Percentiles rank a stretch among this genome's conserved stretches.
phyloP scores from a whole-genome alignment of 2,329 filamentous ascomycete genomes.

The Tolypocladium tundrense region DNA sequence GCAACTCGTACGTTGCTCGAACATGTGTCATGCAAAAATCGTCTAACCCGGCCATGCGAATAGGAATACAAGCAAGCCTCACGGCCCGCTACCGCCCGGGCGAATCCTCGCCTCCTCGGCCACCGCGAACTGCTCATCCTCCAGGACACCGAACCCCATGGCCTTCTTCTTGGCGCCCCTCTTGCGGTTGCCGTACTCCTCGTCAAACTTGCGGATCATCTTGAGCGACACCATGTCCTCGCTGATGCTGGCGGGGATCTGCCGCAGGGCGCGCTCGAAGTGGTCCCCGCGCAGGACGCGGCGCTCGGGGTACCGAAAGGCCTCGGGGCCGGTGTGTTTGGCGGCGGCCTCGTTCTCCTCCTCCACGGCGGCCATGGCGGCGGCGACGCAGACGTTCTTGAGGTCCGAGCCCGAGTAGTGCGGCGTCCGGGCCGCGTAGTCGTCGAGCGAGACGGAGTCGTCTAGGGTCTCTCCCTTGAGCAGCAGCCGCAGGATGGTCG shows the following conservation, averaged over 20 bases:
- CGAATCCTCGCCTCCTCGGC: constrained; percentile 36
- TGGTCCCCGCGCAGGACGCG: constrained; percentile 51
- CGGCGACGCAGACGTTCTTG: constrained; percentile 73
- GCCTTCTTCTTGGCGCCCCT: constrained; percentile 46
- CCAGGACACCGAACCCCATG: constrained; percentile 49
- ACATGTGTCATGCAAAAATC: not conserved
- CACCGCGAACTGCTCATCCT: constrained; percentile 23
- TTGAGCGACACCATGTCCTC: constrained; percentile 85
- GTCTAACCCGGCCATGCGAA: not conserved
- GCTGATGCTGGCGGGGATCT: constrained; percentile 85
- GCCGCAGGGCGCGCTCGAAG: constrained; percentile 75
- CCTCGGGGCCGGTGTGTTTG: constrained; percentile 26
- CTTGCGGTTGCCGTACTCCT: constrained; percentile 80
- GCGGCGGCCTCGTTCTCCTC: constrained; percentile 50
- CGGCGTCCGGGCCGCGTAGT: constrained; percentile 56
- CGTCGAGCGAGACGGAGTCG: constrained; percentile 46
- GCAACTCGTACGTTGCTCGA: not conserved
- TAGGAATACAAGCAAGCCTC: not conserved
- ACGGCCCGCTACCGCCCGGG: not conserved
- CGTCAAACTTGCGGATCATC: constrained; percentile 89
- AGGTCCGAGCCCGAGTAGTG: constrained; percentile 77
- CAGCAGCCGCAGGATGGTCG: constrained; percentile 61
- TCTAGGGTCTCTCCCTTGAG: constrained; percentile 58
- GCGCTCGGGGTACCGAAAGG: constrained; percentile 52
- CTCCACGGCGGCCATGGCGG: constrained; percentile 67